Evolutionary conservation across 495 filamentous ascomycete species (phyloP).

Genomic region (Hypoxylon rickii): DNA sequence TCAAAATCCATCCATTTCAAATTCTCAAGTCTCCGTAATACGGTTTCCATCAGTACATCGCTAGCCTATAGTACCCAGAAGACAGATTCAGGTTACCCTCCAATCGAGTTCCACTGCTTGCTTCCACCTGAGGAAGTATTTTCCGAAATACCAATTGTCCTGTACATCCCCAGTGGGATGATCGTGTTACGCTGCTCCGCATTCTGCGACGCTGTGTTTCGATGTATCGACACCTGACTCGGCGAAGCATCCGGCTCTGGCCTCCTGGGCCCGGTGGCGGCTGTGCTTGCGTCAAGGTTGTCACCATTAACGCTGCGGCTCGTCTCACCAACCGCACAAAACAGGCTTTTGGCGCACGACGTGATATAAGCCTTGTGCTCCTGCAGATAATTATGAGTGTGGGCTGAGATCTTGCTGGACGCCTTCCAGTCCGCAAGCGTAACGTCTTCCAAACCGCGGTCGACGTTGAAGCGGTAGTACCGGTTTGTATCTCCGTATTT

Average conservation of each 20-base stretch:
- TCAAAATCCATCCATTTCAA: too few relatives aligned
- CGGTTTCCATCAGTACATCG: too few relatives aligned
- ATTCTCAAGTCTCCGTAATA: too few relatives aligned
- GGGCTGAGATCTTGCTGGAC: not conserved
- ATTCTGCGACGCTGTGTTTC: not conserved
- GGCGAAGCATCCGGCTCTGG: not conserved
- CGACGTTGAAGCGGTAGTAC: slow-evolving; percentile 53
- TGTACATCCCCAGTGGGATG: not conserved
- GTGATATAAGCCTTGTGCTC: not conserved
- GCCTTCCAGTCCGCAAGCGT: slow-evolving; percentile 41
- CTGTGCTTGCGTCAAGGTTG: not conserved
- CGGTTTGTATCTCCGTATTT: slow-evolving; percentile 33
- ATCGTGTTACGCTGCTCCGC: not conserved
- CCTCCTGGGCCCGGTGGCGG: not conserved
- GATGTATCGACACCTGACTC: not conserved
- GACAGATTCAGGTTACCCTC: too few relatives aligned
- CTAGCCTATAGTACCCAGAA: too few relatives aligned
- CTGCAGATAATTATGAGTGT: not conserved
- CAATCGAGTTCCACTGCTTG: not conserved
- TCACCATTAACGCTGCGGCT: not conserved
- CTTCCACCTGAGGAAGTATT: not conserved
- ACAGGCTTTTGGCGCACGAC: not conserved
- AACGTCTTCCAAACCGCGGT: slow-evolving; percentile 47
- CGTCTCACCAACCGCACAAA: not conserved
- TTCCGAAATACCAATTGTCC: not conserved